These are phyloP conservation scores for Crepidotus variabilis DNA, from an alignment of 768 basidiomycete genomes.

Conservation along the genomic window DNA sequence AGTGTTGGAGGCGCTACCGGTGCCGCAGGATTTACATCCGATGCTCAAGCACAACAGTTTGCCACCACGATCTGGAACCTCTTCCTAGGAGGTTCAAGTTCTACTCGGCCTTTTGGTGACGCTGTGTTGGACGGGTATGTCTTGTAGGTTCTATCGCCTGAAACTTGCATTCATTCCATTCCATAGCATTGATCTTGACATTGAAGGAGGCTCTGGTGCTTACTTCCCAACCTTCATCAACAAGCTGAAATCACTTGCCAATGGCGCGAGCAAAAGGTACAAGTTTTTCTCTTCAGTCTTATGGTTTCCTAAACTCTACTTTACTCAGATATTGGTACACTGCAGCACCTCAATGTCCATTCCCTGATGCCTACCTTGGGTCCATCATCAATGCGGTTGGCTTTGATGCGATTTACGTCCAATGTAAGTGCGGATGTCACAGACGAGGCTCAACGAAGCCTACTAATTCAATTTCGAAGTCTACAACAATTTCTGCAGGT, in stretches of 20 bases:
- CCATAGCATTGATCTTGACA: constrained; percentile 54
- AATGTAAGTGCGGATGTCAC: constrained; percentile 19
- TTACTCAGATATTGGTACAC: constrained; percentile 51
- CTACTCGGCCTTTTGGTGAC: constrained; percentile 56
- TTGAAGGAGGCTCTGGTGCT: constrained; percentile 51
- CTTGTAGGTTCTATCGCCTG: neutral
- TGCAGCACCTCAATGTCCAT: constrained; percentile 54
- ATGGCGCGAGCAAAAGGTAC: constrained; percentile 45
- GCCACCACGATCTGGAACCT: constrained; percentile 62
- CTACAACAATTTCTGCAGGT: constrained; percentile 45
- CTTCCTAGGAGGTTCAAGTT: constrained; percentile 61
- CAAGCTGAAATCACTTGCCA: constrained; percentile 38
- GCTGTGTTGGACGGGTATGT: constrained; percentile 62
- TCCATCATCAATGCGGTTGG: constrained; percentile 50
- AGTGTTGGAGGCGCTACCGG: constrained; percentile 54
- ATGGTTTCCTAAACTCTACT: neutral
- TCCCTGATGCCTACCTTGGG: constrained; percentile 56
- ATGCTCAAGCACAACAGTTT: constrained; percentile 46
- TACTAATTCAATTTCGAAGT: constrained; percentile 21
- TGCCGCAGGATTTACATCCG: constrained; percentile 45
- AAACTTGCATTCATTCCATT: neutral
- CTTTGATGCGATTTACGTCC: constrained; percentile 67
- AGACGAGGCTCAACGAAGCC: neutral
- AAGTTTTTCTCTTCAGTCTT: constrained; percentile 9
- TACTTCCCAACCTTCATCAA: constrained; percentile 48